phyloP scores from a whole-genome alignment of 176 grass and related monocot genomes.

The Puya raimondii region DNA sequence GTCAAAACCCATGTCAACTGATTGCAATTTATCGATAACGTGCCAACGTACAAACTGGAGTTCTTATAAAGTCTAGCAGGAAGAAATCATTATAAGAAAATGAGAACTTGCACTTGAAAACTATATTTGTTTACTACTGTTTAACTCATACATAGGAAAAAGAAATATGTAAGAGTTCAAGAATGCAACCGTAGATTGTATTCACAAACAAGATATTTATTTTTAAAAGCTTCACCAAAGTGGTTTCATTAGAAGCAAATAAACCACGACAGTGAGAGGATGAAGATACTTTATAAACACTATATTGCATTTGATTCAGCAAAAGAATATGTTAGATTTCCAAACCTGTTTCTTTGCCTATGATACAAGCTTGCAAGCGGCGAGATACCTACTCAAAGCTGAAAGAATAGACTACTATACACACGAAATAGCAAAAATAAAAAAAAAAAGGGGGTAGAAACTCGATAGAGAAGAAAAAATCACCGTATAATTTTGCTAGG shows the following conservation, averaged over 20 bases:
- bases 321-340: constrained; percentile 27
- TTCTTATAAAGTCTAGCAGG: too few species aligned
- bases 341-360: constrained; percentile 14
- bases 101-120: too few species aligned
- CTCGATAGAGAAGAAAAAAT: not conserved
- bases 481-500: constrained; percentile 19
- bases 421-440: constrained; percentile 27
- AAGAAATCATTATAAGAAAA: too few species aligned
- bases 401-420: constrained; percentile 43
- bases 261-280: constrained; percentile 10
- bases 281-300: constrained; percentile 5
- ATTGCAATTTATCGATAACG: too few species aligned
- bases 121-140: too few species aligned
- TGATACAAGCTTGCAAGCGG: not conserved
- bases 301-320: constrained; percentile 7
- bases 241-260: not conserved
- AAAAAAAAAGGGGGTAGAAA: not conserved
- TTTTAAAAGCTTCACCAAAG: too few species aligned
- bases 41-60: too few species aligned
- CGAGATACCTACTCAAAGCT: constrained; percentile 14
- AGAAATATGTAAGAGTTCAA: too few species aligned
- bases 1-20: too few species aligned
- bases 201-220: too few species aligned
- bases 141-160: too few species aligned
- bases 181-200: too few species aligned